Evolutionary conservation across 345 rosid species (phyloP).

Genomic region (Brassica carinata): DNA sequence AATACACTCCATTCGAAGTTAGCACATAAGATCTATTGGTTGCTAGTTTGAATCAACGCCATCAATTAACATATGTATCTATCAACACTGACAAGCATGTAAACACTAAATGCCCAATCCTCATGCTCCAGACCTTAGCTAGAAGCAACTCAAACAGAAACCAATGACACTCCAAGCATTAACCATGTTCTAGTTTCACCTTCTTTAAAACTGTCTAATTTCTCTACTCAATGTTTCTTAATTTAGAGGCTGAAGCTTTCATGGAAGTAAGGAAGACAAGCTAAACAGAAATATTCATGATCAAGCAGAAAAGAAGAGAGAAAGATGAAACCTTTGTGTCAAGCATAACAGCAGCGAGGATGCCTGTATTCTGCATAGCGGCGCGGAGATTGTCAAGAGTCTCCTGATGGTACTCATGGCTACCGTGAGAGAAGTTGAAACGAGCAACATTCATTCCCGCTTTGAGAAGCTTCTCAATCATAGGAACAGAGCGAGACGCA

Average conservation of each 20-base stretch:
- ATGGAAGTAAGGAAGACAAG: neutral
- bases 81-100: neutral
- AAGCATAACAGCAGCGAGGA: conserved; percentile 31
- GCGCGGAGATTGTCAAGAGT: conserved; percentile 29
- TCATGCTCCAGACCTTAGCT: neutral
- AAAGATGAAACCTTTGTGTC: conserved; percentile 23
- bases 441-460: conserved; percentile 29
- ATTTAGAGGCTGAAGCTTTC: neutral
- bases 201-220: neutral
- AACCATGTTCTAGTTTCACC: neutral
- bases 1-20: neutral
- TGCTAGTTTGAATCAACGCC: neutral
- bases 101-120: neutral
- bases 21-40: neutral
- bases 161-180: neutral
- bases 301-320: neutral
- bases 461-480: conserved; percentile 44
- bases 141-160: neutral
- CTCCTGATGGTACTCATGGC: conserved; percentile 29
- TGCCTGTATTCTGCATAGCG: conserved; percentile 30
- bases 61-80: neutral
- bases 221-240: neutral
- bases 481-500: conserved; percentile 56
- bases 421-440: conserved; percentile 22
- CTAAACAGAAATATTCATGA: neutral